Base-by-base conservation (phyloP, 2,329 filamentous ascomycete species). In the Neodidymelliopsis sp. region DNA sequence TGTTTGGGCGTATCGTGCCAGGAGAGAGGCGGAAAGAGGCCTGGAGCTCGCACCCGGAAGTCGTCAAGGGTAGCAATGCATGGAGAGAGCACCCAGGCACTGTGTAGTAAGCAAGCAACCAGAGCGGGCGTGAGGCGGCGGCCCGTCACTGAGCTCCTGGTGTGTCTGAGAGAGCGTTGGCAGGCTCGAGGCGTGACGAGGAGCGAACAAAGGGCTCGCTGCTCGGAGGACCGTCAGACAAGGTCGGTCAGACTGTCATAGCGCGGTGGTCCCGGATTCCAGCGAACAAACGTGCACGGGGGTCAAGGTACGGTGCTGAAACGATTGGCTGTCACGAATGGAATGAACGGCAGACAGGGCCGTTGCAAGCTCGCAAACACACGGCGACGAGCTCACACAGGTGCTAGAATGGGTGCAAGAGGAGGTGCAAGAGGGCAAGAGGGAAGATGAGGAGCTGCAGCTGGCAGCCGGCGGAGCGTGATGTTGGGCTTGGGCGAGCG, bases 1-100 rank as follows among this genome's bases (percentile, higher is more conserved):
- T 37, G 42, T 36, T 49, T 24, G 50, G 48, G 47, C 35, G 50
- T 29, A 44, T 45, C 34, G 43, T 49, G 30, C 24, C 38, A 28
- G 34, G 6, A 19, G 15, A 44, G 44, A 44, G 44, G 43, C 49
- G 40, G 49, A 43, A 42, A 47, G 42, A 59, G 62, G 65, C 66
- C 56, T 61, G 60, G 50, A 66, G 64, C 61, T 71, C 66, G 62
- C 69, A 71, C 67, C 67, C 60, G 54, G 55, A 57, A 54, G 57
- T 54, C 49, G 67, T 69, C 62, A 72, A 67, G 63, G 63, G 62
- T 65, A 64, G 60, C 59, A 67, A 67, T 67, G 69, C 70, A 73
- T 73, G 63, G 66, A 63, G 70, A 71, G 62, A 69, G 70, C 68
- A 72, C 68, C 68, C 57, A 65, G 67, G 68, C 66, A 66, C 62